Evolutionary conservation across 305 asterid species (phyloP).

Genomic region (Fraxinus floribunda): DNA sequence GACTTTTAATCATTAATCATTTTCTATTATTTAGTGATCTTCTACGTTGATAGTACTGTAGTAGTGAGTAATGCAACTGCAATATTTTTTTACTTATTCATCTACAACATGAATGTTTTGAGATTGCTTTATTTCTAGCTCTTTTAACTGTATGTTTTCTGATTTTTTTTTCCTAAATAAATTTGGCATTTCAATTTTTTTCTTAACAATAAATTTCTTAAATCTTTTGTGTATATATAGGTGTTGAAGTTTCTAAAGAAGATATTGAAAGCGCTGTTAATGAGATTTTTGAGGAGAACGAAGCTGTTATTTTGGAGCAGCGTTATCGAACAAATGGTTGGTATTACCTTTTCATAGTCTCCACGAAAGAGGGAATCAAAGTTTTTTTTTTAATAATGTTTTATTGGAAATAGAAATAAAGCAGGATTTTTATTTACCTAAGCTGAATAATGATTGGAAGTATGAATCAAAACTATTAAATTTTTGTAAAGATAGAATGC

Average conservation of each 20-base stretch:
- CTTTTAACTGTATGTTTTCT: neutral
- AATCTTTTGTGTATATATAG: slow-evolving; percentile 37
- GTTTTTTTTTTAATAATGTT: neutral
- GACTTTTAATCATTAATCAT: neutral
- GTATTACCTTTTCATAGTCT: slow-evolving; percentile 28
- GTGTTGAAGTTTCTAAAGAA: slow-evolving; percentile 73
- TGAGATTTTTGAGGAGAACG: slow-evolving; percentile 72
- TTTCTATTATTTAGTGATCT: neutral
- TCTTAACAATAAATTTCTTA: neutral
- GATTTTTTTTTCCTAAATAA: neutral
- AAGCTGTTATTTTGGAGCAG: slow-evolving; percentile 65
- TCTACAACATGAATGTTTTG: neutral
- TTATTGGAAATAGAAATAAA: neutral
- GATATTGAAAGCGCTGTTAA: slow-evolving; percentile 59
- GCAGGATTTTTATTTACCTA: neutral
- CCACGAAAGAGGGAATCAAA: neutral
- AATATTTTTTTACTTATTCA: neutral
- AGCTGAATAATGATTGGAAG: neutral
- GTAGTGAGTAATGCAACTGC: neutral
- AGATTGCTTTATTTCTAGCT: neutral
- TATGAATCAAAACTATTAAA: neutral
- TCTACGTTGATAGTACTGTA: neutral
- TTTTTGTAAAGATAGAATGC: neutral
- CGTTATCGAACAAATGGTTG: slow-evolving; percentile 82
- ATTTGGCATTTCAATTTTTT: neutral